phyloP scores from a whole-genome alignment of 176 grass and related monocot species.

The Zoysia pacifica region DNA sequence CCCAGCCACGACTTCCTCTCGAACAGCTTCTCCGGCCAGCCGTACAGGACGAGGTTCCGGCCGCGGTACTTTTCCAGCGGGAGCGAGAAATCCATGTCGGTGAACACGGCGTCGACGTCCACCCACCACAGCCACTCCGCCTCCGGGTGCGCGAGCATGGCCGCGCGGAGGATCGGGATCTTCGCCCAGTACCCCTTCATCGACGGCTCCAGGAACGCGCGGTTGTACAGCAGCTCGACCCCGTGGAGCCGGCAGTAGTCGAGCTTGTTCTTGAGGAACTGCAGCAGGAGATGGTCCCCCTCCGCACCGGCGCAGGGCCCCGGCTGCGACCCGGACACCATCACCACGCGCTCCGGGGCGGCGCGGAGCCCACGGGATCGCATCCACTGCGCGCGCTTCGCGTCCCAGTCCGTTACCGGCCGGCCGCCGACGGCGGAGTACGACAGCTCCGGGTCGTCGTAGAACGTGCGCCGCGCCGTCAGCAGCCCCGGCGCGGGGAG shows the following conservation, averaged over 20 bases:
- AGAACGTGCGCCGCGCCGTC: slow-evolving; percentile 41
- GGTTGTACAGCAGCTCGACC: slow-evolving; percentile 77
- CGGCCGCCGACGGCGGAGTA: slow-evolving; percentile 37
- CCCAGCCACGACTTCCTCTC: slow-evolving; percentile 55
- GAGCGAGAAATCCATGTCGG: slow-evolving; percentile 86
- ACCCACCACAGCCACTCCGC: slow-evolving; percentile 95
- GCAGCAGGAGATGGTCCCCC: slow-evolving; percentile 65
- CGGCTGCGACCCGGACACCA: background rate
- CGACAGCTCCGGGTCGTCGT: slow-evolving; percentile 56
- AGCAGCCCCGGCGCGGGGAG: background rate
- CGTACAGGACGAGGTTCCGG: slow-evolving; percentile 64
- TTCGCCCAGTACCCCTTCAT: slow-evolving; percentile 81
- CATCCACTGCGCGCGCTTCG: background rate
- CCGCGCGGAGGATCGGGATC: slow-evolving; percentile 62
- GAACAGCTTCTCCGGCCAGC: slow-evolving; percentile 52
- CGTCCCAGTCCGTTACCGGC: background rate
- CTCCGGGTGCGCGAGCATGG: slow-evolving; percentile 89
- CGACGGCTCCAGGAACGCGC: slow-evolving; percentile 44
- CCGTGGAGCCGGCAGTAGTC: slow-evolving; percentile 83
- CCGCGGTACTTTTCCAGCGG: slow-evolving; percentile 34
- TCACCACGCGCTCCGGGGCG: background rate
- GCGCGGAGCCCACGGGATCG: background rate
- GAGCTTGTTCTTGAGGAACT: slow-evolving; percentile 85
- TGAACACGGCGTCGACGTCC: slow-evolving; percentile 80
- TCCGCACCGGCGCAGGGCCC: slow-evolving; percentile 10